Percentiles rank a stretch among this genome's conserved stretches.
phyloP scores from a whole-genome alignment of 441 rosid genomes.

The Gossypium gossypioides region DNA sequence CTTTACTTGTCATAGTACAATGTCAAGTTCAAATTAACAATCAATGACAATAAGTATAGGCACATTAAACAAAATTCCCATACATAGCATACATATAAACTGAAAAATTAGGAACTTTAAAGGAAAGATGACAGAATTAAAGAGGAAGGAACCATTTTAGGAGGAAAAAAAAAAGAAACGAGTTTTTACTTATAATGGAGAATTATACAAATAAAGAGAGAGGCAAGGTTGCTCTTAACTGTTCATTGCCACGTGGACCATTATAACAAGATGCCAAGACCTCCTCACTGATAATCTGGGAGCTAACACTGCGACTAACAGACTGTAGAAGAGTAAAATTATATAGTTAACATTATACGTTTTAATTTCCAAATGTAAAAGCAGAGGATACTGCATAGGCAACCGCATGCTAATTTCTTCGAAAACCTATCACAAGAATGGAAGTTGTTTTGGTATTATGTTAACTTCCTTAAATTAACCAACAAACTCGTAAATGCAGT shows the following conservation, averaged over 20 bases:
- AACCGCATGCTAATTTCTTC: not conserved
- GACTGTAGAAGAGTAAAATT: constrained; percentile 34
- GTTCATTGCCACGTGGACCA: constrained; percentile 78
- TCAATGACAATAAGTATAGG: not conserved
- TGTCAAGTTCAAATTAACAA: not conserved
- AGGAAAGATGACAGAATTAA: not conserved
- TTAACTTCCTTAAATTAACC: not conserved
- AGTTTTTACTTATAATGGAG: not conserved
- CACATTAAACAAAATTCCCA: not conserved
- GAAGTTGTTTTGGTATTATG: not conserved
- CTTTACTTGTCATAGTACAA: not conserved
- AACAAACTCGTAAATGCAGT: not conserved
- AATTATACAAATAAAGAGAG: not conserved
- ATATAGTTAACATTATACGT: not conserved
- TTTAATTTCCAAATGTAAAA: not conserved
- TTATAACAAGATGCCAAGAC: constrained; percentile 60
- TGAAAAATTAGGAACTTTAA: not conserved
- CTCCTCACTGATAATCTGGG: constrained; percentile 63
- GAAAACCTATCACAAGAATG: not conserved
- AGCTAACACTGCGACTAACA: constrained; percentile 45
- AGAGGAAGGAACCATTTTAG: not conserved
- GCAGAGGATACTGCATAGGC: not conserved
- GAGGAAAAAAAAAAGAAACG: not conserved
- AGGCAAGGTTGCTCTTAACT: constrained; percentile 37
- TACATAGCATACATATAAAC: not conserved